Conservation (phyloP, 352 stramenopile species). For the Globisporangium polare region DNA sequence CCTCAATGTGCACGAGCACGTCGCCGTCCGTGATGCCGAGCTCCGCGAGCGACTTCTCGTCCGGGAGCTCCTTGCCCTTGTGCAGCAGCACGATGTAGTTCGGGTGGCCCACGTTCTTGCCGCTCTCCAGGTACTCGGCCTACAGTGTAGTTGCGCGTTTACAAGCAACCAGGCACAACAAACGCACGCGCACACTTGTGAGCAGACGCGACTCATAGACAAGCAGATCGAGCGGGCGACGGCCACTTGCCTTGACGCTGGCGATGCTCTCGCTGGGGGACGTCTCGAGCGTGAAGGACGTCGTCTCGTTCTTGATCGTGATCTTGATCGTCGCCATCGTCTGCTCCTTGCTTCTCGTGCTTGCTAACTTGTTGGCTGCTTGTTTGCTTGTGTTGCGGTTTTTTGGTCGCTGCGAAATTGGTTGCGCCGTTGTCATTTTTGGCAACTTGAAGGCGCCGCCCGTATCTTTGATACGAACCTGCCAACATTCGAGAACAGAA, state of each 20-base stretch:
- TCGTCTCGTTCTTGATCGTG: constrained; percentile 76
- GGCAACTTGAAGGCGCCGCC: neutral
- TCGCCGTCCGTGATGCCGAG: constrained; percentile 69
- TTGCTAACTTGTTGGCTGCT: neutral
- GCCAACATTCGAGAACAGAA: too few relatives aligned
- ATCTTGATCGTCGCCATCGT: constrained; percentile 58
- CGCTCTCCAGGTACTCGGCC: constrained; percentile 74
- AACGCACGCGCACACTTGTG: neutral
- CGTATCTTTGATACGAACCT: constrained; percentile 3
- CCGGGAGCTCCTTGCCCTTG: constrained; percentile 80
- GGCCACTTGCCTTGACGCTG: constrained; percentile 52
- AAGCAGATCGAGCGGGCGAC: neutral
- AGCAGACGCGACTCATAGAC: neutral
- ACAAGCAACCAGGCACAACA: neutral
- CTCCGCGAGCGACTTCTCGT: constrained; percentile 85
- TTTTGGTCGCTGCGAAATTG: too few relatives aligned
- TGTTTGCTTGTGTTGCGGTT: too few relatives aligned
- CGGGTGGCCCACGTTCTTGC: constrained; percentile 54
- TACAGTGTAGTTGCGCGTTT: neutral
- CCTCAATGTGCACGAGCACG: constrained; percentile 84
- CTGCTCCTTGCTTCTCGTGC: neutral
- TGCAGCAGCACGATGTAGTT: constrained; percentile 84
- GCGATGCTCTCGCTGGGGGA: constrained; percentile 68
- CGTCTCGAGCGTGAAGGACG: constrained; percentile 67
- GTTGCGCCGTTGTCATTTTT: too few relatives aligned